Percentiles rank a stretch among this genome's conserved stretches.
Evolutionary conservation across 2,329 filamentous ascomycete genomes (phyloP).

Genomic region (Pseudopithomyces maydicus): DNA sequence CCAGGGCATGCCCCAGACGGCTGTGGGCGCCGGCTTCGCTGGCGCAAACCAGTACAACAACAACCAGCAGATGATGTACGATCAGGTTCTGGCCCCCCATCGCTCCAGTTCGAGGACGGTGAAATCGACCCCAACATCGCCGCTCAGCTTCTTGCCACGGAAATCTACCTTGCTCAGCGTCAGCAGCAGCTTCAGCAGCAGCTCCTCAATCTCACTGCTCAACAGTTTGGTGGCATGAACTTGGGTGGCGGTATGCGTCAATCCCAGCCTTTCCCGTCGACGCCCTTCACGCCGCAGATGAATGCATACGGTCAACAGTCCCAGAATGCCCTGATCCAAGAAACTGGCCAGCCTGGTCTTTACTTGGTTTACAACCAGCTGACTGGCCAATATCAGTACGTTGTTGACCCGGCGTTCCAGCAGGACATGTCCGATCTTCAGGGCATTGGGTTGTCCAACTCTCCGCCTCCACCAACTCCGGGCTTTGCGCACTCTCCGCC

Average conservation of each 20-base stretch:
- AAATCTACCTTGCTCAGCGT: conserved; percentile 89
- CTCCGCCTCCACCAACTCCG: conserved; percentile 54
- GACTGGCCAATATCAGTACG: conserved; percentile 82
- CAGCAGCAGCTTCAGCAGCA: conserved; percentile 96
- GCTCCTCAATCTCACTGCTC: conserved; percentile 76
- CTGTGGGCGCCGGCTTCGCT: conserved; percentile 60
- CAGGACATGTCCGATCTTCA: conserved; percentile 41
- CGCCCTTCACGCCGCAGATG: conserved; percentile 60
- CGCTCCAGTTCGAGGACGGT: conserved; percentile 71
- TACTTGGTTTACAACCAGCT: conserved; percentile 84
- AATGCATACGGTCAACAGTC: conserved; percentile 69
- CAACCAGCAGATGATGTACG: conserved; percentile 65
- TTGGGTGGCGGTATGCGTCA: conserved; percentile 56
- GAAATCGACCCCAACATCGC: conserved; percentile 86
- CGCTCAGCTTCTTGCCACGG: conserved; percentile 87
- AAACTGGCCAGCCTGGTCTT: conserved; percentile 74
- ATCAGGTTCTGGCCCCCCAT: conserved; percentile 84
- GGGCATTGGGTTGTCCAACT: conserved; percentile 45
- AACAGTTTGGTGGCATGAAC: conserved; percentile 63
- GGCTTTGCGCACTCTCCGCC: conserved; percentile 44
- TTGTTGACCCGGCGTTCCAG: conserved; percentile 69
- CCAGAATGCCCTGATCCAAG: conserved; percentile 67
- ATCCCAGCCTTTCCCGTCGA: conserved; percentile 56
- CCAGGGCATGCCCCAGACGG: conserved; percentile 61
- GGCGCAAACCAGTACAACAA: conserved; percentile 54